Base-by-base conservation (phyloP, 2,329 filamentous ascomycete species). In the Annulohypoxylon truncatum region DNA sequence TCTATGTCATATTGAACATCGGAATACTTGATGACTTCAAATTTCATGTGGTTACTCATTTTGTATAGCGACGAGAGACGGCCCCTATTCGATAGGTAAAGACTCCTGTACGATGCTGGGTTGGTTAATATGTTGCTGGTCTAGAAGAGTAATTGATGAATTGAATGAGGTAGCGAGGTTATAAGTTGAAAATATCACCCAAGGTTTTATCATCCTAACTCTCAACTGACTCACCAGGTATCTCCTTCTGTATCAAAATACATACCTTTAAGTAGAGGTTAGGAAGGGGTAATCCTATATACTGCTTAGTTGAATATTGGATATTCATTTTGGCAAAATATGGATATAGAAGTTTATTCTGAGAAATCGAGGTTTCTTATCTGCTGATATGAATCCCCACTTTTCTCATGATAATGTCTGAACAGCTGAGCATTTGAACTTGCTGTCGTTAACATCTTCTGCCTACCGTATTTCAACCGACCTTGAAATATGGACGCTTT, bases 401-500 rank as follows among this genome's bases (percentile, higher is more conserved):
- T 40, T 38, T 38, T 38, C 24, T 12, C 38, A 20, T 42, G 38
- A 42, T 42, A 46, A 26, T 46, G 26, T 10, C 40, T 24, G 40
- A 38, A 7, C n/a, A 38, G 5, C 8, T 38, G 35, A 31, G 9
- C 29, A 31, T n/a, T 13, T 5, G 24, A 20, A 15, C 24, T 20
- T 33, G 24, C 12, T 31, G 33, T 44, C 13, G 35, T 15, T 1
- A 22, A 35, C 44, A 29, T 18, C 31, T n/a, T n/a, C 20, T 29
- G 4, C 13, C n/a, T 20, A 47, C 50, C 13, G 10, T 20, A 31
- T 44, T 10, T 31, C 24, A 54, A 50, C 15, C 26, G 29, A 22
- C 2, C 29, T 8, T 26, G 46, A 2, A 29, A 24, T 24, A 69
- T 69, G 66, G 67, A 67, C 18, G 10, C 24, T n/a, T 22, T 28